A percentile compares a stretch with the other conserved stretches of the same genome.
Conservation (phyloP, 139 green algal species). For the Chlamydomonas incerta region DNA sequence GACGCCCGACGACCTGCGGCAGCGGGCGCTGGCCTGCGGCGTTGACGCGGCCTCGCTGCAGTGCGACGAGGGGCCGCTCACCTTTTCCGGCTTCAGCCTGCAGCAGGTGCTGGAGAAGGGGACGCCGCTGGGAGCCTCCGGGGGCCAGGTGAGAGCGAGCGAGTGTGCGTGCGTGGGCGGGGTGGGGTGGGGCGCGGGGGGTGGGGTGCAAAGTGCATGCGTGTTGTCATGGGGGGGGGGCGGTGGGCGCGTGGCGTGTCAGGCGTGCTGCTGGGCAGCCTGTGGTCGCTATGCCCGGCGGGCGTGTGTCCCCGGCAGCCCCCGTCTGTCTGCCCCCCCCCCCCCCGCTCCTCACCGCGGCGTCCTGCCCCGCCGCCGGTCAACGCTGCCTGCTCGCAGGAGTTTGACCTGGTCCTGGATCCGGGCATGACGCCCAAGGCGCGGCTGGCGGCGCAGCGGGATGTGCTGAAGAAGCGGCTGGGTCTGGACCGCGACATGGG, state of each 20-base stretch:
- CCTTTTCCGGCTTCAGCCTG: slow-evolving; percentile 74
- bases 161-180: no score
- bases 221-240: no score
- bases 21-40: slow-evolving; percentile 12
- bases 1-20: slow-evolving; percentile 60
- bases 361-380: background rate
- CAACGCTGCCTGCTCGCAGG: slow-evolving; percentile 52
- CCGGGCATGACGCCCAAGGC: slow-evolving; percentile 55
- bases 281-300: no score
- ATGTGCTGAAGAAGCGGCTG: slow-evolving; percentile 77
- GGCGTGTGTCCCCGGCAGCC: no score
- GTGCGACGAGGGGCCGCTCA: slow-evolving; percentile 7
- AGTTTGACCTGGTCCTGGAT: slow-evolving; percentile 69
- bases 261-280: no score
- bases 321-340: no score
- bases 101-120: slow-evolving; percentile 77
- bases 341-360: background rate
- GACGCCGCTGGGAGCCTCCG: slow-evolving; percentile 81
- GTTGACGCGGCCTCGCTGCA: background rate
- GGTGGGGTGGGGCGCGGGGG: no score
- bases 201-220: no score
- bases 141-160: slow-evolving; percentile 72
- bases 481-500: slow-evolving; percentile 65
- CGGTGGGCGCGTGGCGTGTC: no score
- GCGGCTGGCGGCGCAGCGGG: slow-evolving; percentile 74